Base-by-base conservation (phyloP, 78 protist species). In the Speleostelium caveatum region DNA sequence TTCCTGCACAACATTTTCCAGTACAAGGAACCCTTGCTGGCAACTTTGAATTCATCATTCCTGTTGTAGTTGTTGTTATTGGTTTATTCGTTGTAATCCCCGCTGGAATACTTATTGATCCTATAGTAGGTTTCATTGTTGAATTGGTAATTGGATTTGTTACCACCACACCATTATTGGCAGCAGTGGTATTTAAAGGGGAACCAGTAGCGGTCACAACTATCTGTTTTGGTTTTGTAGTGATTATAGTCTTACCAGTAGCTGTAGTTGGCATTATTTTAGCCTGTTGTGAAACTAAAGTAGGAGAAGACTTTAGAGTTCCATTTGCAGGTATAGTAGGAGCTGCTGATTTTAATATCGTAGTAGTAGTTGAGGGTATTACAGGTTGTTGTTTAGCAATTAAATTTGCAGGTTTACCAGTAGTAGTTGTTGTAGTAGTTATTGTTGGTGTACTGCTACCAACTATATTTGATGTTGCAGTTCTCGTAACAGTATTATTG, bases 1-100 rank as follows among this genome's bases (percentile, higher is more conserved):
- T 38, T 33, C 55, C 58, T 19, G 45, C 74, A 67, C 74, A 67
- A 67, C 74, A 67, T 39, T 67, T 67, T 24, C 74, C 74, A 38
- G 26, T 35, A 24, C 74, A 67, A 10, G 74, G 74, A 3, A 67
- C 74, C 38, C 74, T 67, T 49, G 55, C 55, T 16, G 12, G 8
- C 55, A 49, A 8, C 55, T 49, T 49, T 41, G 32, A 36, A 58
- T 32, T 14, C 39, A 58, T 74, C 58, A 55, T 56, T 75, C 73
- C n/a, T 51, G 67, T 35, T 33, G 78, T 32, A 17, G 35, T 35
- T 39, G 38, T 42, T 61, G 68, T 42, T 75, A 38, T 28, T 58
- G 69, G 24, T 73, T 63, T 73, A 36, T 38, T 73, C 32, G 80
- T 58, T 55, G 80, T 53, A 16, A 56, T 39, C 21, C 56, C 58